Percentiles rank a stretch among this genome's conserved stretches.
These are phyloP conservation scores for Mesostigma viride DNA, from an alignment of 139 green algal species.

Conservation along the genomic window DNA sequence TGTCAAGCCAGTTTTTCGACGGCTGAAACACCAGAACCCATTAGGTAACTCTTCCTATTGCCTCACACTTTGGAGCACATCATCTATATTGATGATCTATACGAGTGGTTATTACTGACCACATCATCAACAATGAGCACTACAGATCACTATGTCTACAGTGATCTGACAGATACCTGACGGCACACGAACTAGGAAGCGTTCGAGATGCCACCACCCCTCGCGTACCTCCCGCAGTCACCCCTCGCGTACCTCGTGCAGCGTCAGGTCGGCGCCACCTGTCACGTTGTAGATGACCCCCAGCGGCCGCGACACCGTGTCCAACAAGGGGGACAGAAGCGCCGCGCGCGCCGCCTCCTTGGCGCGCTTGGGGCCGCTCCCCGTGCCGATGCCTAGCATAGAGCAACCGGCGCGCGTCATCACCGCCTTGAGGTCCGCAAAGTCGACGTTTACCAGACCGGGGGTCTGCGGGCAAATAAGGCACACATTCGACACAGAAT, in stretches of 20 bases:
- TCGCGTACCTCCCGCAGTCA: too few relatives aligned
- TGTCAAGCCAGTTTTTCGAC: too few relatives aligned
- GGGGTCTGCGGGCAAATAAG: slow-evolving; percentile 35
- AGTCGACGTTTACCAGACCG: slow-evolving; percentile 92
- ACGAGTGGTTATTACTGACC: not conserved
- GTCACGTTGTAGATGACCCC: slow-evolving; percentile 92
- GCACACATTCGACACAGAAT: too few relatives aligned
- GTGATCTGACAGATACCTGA: not conserved
- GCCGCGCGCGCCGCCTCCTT: slow-evolving; percentile 57
- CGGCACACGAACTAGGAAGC: not conserved
- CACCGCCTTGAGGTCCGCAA: slow-evolving; percentile 86
- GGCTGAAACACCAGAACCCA: too few relatives aligned
- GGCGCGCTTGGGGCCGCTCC: slow-evolving; percentile 40
- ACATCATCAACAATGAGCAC: not conserved
- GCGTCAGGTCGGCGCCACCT: slow-evolving; percentile 73
- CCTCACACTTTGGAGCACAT: not conserved
- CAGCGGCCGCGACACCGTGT: slow-evolving; percentile 63
- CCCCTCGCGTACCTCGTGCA: slow-evolving; percentile 46
- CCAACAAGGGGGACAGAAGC: slow-evolving; percentile 75
- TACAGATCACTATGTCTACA: not conserved
- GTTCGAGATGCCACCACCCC: not conserved
- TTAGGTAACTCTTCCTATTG: too few relatives aligned
- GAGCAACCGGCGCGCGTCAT: slow-evolving; percentile 82
- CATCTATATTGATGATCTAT: not conserved
- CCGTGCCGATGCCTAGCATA: slow-evolving; percentile 66